Percentiles rank a stretch among this genome's conserved stretches.
Conservation (phyloP, 345 rosid species). For the Euphorbia pulcherrima region DNA sequence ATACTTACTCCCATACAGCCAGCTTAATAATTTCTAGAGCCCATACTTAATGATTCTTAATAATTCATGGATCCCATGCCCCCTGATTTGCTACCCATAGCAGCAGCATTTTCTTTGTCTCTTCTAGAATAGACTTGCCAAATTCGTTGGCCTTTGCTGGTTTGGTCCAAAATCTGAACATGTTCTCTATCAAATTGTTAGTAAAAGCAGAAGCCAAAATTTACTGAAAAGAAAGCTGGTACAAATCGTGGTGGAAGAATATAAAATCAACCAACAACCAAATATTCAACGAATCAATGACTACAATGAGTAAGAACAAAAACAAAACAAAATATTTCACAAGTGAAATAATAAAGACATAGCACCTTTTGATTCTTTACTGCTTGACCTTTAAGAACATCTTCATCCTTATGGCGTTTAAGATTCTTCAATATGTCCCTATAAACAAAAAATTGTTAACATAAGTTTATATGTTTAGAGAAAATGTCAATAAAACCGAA, state of each 20-base stretch:
- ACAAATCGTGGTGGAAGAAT: not conserved
- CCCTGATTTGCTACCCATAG: no score
- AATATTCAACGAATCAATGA: not conserved
- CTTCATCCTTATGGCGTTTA: slow-evolving; percentile 75
- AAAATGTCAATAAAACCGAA: not conserved
- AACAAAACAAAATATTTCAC: not conserved
- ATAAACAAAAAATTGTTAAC: not conserved
- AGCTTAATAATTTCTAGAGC: no score
- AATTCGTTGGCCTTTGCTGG: no score
- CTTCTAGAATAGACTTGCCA: no score
- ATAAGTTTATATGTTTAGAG: not conserved
- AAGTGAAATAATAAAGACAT: not conserved
- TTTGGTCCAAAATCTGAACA: no score
- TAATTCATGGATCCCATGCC: no score
- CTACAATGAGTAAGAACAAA: not conserved
- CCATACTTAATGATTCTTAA: no score
- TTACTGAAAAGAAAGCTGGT: not conserved
- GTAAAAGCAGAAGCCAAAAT: no score
- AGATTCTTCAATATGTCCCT: slow-evolving; percentile 71
- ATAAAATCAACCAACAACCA: not conserved
- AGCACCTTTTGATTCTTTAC: slow-evolving; percentile 85
- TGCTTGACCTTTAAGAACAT: slow-evolving; percentile 79
- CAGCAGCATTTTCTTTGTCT: no score
- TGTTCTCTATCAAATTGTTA: no score
- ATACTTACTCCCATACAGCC: no score